These are phyloP conservation scores for Aspergillus tubingensis DNA, from an alignment of 2,329 filamentous ascomycete genomes.

Conservation along the genomic window DNA sequence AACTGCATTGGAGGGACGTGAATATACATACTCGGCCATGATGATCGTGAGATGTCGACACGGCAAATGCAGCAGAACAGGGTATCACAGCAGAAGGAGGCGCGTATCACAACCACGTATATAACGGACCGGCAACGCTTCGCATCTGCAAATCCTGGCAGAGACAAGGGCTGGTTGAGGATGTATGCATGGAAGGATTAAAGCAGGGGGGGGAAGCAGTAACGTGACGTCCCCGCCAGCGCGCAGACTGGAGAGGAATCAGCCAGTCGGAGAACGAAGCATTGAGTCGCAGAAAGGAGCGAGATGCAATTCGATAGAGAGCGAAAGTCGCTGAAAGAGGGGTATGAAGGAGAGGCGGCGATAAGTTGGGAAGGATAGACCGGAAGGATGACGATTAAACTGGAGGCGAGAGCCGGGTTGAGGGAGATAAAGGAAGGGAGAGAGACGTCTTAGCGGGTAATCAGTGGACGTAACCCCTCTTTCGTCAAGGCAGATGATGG, in stretches of 20 bases:
- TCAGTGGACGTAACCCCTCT: constrained; percentile 11
- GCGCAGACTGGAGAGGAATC: constrained; percentile 22
- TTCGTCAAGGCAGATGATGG: constrained; percentile 1
- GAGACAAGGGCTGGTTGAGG: constrained; percentile 16
- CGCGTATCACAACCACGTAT: constrained; percentile 21
- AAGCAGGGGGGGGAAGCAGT: constrained; percentile 11
- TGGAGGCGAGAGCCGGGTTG: constrained; percentile 6
- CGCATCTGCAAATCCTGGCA: constrained; percentile 19
- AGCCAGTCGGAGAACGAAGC: constrained; percentile 21
- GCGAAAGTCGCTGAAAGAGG: constrained; percentile 7
- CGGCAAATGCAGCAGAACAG: constrained; percentile 24
- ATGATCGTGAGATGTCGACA: constrained; percentile 19
- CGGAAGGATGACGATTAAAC: constrained; percentile 7
- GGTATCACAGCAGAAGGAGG: constrained; percentile 16
- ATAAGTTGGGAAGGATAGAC: constrained; percentile 5
- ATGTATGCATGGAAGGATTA: constrained; percentile 22
- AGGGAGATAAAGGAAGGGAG: constrained; percentile 16
- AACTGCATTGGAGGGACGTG: not conserved
- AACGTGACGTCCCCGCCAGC: constrained; percentile 28
- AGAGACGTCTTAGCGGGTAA: constrained; percentile 6
- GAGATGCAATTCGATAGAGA: constrained; percentile 8
- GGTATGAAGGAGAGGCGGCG: constrained; percentile 5
- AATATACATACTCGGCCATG: constrained; percentile 43
- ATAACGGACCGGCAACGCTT: constrained; percentile 13
- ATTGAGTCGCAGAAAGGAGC: constrained; percentile 17